Conservation (phyloP, 352 stramenopile species). For the Aphanomyces invadans region DNA sequence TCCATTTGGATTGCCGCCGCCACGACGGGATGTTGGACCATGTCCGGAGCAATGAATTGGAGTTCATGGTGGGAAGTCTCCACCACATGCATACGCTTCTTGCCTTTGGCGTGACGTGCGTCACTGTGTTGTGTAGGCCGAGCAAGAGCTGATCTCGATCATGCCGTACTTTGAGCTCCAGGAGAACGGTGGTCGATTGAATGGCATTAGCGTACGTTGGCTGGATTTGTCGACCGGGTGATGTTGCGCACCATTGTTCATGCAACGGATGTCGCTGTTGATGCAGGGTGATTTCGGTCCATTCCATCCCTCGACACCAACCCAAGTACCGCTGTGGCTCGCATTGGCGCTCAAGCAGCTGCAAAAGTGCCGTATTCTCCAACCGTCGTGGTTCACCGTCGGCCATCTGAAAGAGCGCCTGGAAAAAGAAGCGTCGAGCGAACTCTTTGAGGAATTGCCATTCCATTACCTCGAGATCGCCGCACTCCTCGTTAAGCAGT, state of each 20-base stretch:
- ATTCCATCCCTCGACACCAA: conserved; percentile 78
- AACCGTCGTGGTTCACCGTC: conserved; percentile 73
- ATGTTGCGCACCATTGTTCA: too few relatives aligned
- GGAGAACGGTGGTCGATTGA: conserved; percentile 67
- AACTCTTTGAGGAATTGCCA: conserved; percentile 71
- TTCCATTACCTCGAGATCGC: conserved; percentile 86
- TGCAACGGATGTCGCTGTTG: not conserved
- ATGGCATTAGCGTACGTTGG: conserved; percentile 60
- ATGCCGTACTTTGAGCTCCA: conserved; percentile 79
- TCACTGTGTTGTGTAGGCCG: conserved; percentile 37
- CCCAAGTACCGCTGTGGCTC: conserved; percentile 82
- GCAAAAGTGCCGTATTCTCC: conserved; percentile 80
- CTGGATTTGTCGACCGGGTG: conserved; percentile 38
- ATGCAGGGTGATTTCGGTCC: conserved; percentile 76
- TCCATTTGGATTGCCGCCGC: not conserved
- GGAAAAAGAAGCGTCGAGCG: conserved; percentile 62
- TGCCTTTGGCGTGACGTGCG: conserved; percentile 1
- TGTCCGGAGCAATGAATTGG: conserved; percentile 44
- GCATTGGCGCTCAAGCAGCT: conserved; percentile 84
- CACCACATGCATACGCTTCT: too few relatives aligned
- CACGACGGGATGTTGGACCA: conserved; percentile 3
- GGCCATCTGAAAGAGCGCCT: conserved; percentile 54
- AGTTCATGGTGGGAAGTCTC: conserved; percentile 53
- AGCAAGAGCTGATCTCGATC: conserved; percentile 82
- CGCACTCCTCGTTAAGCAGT: conserved; percentile 80